Evolutionary conservation across 2,329 filamentous ascomycete species (phyloP), one percentile per base, ranked within the genome.

Genomic region (Acarospora socialis): DNA sequence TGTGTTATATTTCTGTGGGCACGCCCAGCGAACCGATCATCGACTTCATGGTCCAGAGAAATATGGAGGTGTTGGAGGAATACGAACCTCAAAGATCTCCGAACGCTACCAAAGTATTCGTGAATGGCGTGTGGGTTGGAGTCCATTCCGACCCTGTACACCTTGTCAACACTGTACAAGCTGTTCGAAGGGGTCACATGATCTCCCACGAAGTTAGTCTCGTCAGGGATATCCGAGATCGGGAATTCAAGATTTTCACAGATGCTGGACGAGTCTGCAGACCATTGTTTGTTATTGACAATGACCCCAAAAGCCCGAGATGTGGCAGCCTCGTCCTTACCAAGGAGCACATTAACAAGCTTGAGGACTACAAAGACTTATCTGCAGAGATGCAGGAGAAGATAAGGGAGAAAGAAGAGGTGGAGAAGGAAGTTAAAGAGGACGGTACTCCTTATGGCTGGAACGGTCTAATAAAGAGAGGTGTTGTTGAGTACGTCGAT

Each of bases 181-280:
- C 77, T 32, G 69, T 92, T 32, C 76, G 84, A 44, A 71, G 87
- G 35, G 78, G 78, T 43, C 80, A 81, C 39, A 76, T 82, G 48
- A 77, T 98, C 39, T 84, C 82, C 9, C 81, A 83, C 44, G 87
- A 95, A 60, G 84, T 94, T 44, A 94, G 86, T 40, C 70, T 98
- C 47, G 81, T 98, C 48, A 76, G 90, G 50, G 90, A 98, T 51
- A 94, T 98, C 47, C 77, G 92, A 55, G 90, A 98, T 48, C 75
- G 87, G 46, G 90, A 98, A 55, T 94, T 98, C 69, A 92, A 92
- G 59, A 87, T 98, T 46, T 94, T 95, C 55, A 95, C 87, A 3
- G 90, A 98, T 55, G 87, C 87, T 24, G 90, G 90, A 17, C 77
- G 90, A 55, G 86, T 98, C 33, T 92, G 90, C 66, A 73, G 90